These are phyloP conservation scores for Paraurostyla sp. DNA, from an alignment of 73 alveolate species.

Conservation along the genomic window DNA sequence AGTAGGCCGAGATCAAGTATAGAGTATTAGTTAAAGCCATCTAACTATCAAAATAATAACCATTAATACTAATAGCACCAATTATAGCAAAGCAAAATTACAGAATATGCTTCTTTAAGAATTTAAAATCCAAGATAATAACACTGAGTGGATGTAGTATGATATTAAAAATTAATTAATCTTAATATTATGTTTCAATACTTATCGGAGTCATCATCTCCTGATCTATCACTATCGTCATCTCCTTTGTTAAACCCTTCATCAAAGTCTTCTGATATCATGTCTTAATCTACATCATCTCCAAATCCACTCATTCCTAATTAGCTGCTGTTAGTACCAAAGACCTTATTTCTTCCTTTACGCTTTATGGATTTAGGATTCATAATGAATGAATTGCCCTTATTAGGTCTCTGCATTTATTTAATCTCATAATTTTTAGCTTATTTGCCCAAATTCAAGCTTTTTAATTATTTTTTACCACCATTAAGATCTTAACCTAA, in stretches of 20 bases:
- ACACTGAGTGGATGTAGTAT: neutral
- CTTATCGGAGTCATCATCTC: neutral
- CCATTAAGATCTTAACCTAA: neutral
- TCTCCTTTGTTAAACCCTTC: neutral
- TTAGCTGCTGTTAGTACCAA: too few species aligned
- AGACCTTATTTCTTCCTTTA: neutral
- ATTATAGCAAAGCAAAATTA: neutral
- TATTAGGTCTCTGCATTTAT: neutral
- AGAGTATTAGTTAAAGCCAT: neutral
- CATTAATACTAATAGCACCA: neutral
- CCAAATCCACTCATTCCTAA: neutral
- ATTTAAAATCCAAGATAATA: neutral
- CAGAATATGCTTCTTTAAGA: slow-evolving; percentile 13
- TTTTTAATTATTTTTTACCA: neutral
- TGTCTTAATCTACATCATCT: neutral
- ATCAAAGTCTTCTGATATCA: neutral
- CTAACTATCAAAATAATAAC: too few species aligned
- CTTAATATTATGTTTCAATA: neutral
- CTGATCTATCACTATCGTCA: neutral
- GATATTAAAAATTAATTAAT: neutral
- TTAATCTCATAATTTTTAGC: neutral
- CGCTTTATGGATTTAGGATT: neutral
- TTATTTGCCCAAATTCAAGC: neutral
- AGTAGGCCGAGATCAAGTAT: slow-evolving; percentile 9
- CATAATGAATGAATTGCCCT: neutral